A percentile compares a stretch with the other conserved stretches of the same genome.
phyloP scores from a whole-genome alignment of 2,329 filamentous ascomycete species.

The Scedosporium apiospermum region DNA sequence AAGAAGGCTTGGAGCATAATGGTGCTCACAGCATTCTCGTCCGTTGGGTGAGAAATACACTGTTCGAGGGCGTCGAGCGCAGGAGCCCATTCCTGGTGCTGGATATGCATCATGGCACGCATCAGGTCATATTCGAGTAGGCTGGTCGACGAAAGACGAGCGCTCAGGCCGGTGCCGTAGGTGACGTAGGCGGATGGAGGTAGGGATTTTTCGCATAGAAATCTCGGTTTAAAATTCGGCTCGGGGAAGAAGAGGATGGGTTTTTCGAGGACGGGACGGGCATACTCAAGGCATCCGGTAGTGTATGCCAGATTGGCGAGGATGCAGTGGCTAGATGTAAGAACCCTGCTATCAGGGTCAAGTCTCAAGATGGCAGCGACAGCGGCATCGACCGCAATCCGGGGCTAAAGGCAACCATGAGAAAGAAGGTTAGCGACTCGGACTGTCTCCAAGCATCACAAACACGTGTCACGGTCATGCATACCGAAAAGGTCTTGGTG shows the following conservation, averaged over 20 bases:
- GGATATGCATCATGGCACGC: slow-evolving; percentile 56
- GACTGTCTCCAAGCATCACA: background rate
- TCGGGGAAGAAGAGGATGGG: slow-evolving; percentile 57
- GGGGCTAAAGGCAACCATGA: slow-evolving; percentile 24
- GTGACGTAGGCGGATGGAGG: slow-evolving; percentile 50
- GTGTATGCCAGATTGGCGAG: slow-evolving; percentile 51
- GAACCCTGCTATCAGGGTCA: slow-evolving; percentile 55
- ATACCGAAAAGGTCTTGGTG: slow-evolving; percentile 32
- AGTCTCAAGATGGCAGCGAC: slow-evolving; percentile 50
- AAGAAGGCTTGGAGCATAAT: slow-evolving; percentile 87
- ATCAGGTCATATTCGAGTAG: slow-evolving; percentile 61
- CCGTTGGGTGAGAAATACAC: slow-evolving; percentile 57
- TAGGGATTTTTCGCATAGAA: slow-evolving; percentile 35
- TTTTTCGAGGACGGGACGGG: slow-evolving; percentile 53
- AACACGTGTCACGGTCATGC: slow-evolving; percentile 9
- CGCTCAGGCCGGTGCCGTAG: slow-evolving; percentile 45
- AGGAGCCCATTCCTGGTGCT: slow-evolving; percentile 49
- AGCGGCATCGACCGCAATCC: slow-evolving; percentile 34
- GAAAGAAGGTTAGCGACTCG: slow-evolving; percentile 6
- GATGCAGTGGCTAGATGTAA: slow-evolving; percentile 53
- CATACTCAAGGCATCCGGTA: slow-evolving; percentile 40
- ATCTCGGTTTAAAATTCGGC: slow-evolving; percentile 25
- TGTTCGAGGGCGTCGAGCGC: slow-evolving; percentile 54
- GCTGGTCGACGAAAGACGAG: slow-evolving; percentile 36
- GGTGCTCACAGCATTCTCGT: slow-evolving; percentile 55